A percentile compares a stretch with the other conserved stretches of the same genome.
phyloP scores from a whole-genome alignment of 768 basidiomycete genomes.

The Kwoniella heveanensis region DNA sequence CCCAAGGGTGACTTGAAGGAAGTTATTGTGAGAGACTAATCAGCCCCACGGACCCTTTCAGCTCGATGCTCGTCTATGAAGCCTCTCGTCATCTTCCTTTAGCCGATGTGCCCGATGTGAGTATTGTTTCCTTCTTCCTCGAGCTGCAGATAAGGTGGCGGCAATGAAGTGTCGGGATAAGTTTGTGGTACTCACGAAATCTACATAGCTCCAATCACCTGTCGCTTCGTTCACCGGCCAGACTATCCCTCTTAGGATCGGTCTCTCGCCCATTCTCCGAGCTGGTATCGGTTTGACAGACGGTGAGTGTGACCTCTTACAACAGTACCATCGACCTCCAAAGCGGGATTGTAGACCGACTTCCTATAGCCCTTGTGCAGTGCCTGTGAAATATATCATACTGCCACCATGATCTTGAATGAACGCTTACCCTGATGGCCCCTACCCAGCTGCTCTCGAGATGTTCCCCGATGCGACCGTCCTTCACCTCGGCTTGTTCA shows the following conservation, averaged over 20 bases:
- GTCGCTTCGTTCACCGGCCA: conserved; percentile 77
- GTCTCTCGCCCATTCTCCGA: conserved; percentile 85
- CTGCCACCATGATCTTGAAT: no score
- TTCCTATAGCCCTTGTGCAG: no score
- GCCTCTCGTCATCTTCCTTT: conserved; percentile 38
- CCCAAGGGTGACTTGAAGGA: no score
- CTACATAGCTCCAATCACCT: conserved; percentile 66
- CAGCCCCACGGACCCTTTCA: conserved; percentile 1
- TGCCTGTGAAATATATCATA: no score
- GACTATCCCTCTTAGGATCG: conserved; percentile 73
- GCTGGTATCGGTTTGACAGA: conserved; percentile 94
- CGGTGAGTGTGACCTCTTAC: conserved; percentile 21
- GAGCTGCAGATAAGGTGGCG: no score
- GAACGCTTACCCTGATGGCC: no score
- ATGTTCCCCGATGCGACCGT: conserved; percentile 87
- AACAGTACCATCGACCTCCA: no score
- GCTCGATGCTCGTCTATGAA: conserved; percentile 47
- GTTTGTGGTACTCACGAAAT: background rate
- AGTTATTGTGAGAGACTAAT: no score
- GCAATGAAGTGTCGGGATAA: no score
- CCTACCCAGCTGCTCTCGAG: conserved; percentile 65
- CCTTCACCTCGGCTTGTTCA: conserved; percentile 85
- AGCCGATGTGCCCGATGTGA: conserved; percentile 35
- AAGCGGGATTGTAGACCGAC: no score
- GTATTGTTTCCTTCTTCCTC: no score